Evolutionary conservation across 1,139 yeast genomes (phyloP).

Genomic region (Magnusiomyces tetraspermus): DNA sequence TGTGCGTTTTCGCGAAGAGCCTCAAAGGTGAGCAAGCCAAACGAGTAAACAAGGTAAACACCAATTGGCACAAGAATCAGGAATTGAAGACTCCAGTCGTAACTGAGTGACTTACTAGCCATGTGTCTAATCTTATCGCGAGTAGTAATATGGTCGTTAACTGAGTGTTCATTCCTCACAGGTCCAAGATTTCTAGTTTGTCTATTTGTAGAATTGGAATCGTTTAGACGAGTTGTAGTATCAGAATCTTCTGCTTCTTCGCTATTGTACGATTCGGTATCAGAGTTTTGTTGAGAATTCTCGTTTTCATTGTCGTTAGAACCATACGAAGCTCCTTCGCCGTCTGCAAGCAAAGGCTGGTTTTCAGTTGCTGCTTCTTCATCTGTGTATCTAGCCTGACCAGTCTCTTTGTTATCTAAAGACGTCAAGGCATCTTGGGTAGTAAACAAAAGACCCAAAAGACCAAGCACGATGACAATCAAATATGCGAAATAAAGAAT

Average conservation of each 20-base stretch:
- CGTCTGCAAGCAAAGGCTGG: neutral
- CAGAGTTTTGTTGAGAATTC: neutral
- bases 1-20: slow-evolving; percentile 63
- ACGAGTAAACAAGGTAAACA: slow-evolving; percentile 42
- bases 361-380: slow-evolving; percentile 7
- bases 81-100: slow-evolving; percentile 77
- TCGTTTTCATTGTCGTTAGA: neutral
- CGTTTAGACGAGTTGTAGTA: too few relatives aligned
- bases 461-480: slow-evolving; percentile 48
- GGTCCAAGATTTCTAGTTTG: neutral
- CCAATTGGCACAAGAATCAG: slow-evolving; percentile 58
- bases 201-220: neutral
- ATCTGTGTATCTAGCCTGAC: neutral
- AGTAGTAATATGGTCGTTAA: slow-evolving; percentile 8
- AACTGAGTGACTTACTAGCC: slow-evolving; percentile 42
- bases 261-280: neutral
- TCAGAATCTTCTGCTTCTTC: slow-evolving; percentile 1
- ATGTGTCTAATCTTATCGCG: slow-evolving; percentile 20
- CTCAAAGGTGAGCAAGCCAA: slow-evolving; percentile 42
- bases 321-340: neutral
- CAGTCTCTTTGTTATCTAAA: neutral
- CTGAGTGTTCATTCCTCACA: slow-evolving; percentile 6
- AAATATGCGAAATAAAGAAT: slow-evolving; percentile 46
- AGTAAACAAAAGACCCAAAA: slow-evolving; percentile 32
- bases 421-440: slow-evolving; percentile 17